Evolutionary conservation across 2,329 filamentous ascomycete genomes (phyloP).

Genomic region (Alternaria rosae): DNA sequence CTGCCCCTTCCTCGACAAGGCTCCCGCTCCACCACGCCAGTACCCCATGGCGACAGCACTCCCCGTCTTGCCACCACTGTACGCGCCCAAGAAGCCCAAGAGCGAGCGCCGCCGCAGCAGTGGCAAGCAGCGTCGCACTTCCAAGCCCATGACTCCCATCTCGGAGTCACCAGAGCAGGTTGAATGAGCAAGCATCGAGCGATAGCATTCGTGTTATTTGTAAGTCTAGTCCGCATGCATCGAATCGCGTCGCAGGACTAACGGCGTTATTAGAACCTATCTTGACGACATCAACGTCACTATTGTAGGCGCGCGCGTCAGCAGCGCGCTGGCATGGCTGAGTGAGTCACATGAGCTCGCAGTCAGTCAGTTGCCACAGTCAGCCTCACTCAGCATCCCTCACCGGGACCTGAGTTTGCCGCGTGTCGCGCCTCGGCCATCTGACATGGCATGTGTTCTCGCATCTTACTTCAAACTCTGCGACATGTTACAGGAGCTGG

Average conservation of each 20-base stretch:
- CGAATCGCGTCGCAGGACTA: constrained; percentile 10
- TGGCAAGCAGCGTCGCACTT: constrained; percentile 49
- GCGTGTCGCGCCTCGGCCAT: constrained; percentile 2
- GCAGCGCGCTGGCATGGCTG: constrained; percentile 9
- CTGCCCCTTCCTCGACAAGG: constrained; percentile 47
- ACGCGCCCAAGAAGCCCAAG: constrained; percentile 52
- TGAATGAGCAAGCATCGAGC: constrained; percentile 40
- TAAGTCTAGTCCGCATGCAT: constrained; percentile 7
- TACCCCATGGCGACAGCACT: constrained; percentile 46
- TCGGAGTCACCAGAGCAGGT: constrained; percentile 50
- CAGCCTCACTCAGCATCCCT: constrained; percentile 5
- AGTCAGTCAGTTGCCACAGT: background rate
- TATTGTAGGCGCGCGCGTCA: constrained; percentile 16
- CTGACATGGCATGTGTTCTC: background rate
- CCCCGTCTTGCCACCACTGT: constrained; percentile 50
- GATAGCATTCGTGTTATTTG: constrained; percentile 7
- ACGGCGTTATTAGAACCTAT: constrained; percentile 11
- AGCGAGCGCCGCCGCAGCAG: constrained; percentile 51
- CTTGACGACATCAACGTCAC: constrained; percentile 20
- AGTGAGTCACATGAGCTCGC: constrained; percentile 17
- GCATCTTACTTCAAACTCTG: background rate
- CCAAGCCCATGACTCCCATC: constrained; percentile 54
- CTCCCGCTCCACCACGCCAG: constrained; percentile 50
- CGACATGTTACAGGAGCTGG: background rate
- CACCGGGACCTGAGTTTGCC: constrained; percentile 3